Conservation (phyloP, 2,329 filamentous ascomycete species). For the Nannizziopsis arthrosporioides region DNA sequence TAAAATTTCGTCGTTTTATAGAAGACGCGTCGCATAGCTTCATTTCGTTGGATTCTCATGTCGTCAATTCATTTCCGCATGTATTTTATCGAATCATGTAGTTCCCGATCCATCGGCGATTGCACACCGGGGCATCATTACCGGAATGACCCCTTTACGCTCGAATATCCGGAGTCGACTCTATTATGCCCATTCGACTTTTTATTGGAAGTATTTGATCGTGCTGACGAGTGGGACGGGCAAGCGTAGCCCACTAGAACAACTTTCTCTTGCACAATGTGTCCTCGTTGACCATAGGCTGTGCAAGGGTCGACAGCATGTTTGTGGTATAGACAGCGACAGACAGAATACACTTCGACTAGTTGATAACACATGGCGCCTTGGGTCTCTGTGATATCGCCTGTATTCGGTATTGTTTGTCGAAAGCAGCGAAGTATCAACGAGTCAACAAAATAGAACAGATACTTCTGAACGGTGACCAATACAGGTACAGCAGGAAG, state of each 20-base stretch:
- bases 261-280: constrained; percentile 59
- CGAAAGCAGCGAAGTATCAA: too few species aligned
- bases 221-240: constrained; percentile 37
- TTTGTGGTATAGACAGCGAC: constrained; percentile 76
- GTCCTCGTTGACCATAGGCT: constrained; percentile 60
- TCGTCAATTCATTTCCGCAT: too few species aligned
- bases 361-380: constrained; percentile 73
- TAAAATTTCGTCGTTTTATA: too few species aligned
- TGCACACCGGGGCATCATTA: constrained; percentile 2
- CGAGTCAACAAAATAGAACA: too few species aligned
- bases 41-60: too few species aligned
- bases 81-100: too few species aligned
- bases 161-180: constrained; percentile 27
- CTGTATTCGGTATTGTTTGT: neutral
- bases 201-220: constrained; percentile 9
- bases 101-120: too few species aligned
- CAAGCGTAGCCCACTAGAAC: constrained; percentile 79
- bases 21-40: too few species aligned
- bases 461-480: too few species aligned
- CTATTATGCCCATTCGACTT: constrained; percentile 11
- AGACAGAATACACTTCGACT: constrained; percentile 74
- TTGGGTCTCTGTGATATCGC: neutral
- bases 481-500: neutral
- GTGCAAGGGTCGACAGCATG: constrained; percentile 77
- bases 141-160: constrained; percentile 17